Base-by-base conservation (phyloP, 2,329 filamentous ascomycete species). In the Calycina herbarum region DNA sequence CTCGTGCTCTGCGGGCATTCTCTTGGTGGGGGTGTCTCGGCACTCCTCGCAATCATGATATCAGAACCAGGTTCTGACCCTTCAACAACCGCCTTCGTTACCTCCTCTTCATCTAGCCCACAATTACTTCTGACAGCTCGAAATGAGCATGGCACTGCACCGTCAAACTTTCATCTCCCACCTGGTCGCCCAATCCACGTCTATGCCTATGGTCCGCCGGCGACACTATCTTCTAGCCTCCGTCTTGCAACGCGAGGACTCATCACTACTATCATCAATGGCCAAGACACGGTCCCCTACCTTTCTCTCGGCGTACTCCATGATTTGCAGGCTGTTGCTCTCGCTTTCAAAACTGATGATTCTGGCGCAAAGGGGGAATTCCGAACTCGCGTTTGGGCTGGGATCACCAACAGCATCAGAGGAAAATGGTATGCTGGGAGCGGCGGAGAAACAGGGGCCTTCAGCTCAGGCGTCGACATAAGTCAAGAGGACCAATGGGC, bases 141-240 rank as follows among this genome's bases (percentile, higher is more conserved):
- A 31, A 24, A 31, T 33, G 58, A 66, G 24, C 38, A 80, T 1
- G 64, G 66, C 17, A 66, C 60, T 8, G 61, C 67, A 10, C 60
- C 62, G 33, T 57, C 74, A 15, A 77, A 79, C 20, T 76, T 86
- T 38, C 82, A 81, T 20, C 81, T 93, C 0, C 91, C 91, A 0
- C 72, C 88, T 0, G 86, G 88, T 17, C 84, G 91, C 0, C 88
- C 89, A 2, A 89, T 93, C 24, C 91, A 94, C 71, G 91, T 93
- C 13, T 94, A 92, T 74, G 89, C 91, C 6, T 94, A 93, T 74
- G 91, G 91, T 0, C 88, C 90, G 1, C 90, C 90, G 0, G 86
- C 89, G 0, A 89, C 89, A 15, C 86, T 93, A 83, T 91, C 89
- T 0, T 82, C 89, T 0, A 85, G 87, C 1, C 82, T 94, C 7